Base-by-base conservation (phyloP, 1,139 yeast genomes). In the Yamadazyma aaseri region DNA sequence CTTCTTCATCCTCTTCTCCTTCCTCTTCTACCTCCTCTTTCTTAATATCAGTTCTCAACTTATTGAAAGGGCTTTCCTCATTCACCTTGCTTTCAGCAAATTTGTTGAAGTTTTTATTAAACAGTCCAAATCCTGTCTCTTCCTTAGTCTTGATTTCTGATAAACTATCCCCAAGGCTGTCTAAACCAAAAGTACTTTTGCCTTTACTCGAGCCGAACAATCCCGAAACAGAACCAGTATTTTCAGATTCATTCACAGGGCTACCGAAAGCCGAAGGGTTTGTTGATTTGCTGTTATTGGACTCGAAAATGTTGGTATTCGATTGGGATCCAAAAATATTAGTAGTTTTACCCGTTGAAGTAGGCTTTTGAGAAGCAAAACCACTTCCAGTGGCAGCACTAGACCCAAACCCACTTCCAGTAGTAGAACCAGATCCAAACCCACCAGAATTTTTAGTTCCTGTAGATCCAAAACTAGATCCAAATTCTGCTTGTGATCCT, bases 351-450 rank as follows among this genome's bases (percentile, higher is more conserved):
- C n/a, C n/a, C n/a, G n/a, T n/a, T n/a, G n/a, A n/a, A n/a, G 8
- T 9, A 18, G 13, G 25, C n/a, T 22, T 22, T 11, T 10, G 25
- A 8, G 25, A 7, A 22, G 25, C 28, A 12, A 6, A 15, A 18
- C n/a, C n/a, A n/a, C n/a, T n/a, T n/a, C n/a, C 13, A 17, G 29
- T 11, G 14, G 14, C 13, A 18, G 23, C 12, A 5, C 31, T 24
- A 18, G 32, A 17, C 13, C 53, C 55, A 39, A 48, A 49, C 2
- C 43, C 17, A 13, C 17, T 25, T 12, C 11, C 17, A n/a, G 29
- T 11, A 6, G 47, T 29, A 16, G 42, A 28, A 6, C 51, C 54
- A 36, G 47, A 50, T 4, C 42, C 40, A 14, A 45, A 22, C 9
- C 36, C 23, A 3, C 32, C 10, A 8, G 21, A n/a, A 22, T 8